A percentile compares a stretch with the other conserved stretches of the same genome.
Conservation (phyloP, 495 filamentous ascomycete genomes). For the Hypoxylon cercidicola region DNA sequence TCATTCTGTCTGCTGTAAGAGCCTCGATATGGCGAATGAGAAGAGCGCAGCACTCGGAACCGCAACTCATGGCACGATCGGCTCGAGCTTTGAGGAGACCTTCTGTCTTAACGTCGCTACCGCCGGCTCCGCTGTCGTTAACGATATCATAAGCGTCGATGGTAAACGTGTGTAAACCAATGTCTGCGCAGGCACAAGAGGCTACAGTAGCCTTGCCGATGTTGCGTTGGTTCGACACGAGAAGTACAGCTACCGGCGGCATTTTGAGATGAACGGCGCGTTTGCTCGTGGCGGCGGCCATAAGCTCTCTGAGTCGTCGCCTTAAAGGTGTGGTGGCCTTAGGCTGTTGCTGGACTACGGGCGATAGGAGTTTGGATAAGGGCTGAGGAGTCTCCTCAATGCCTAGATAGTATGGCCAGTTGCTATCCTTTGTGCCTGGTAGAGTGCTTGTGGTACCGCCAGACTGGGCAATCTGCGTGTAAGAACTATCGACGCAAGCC, state of each 20-base stretch:
- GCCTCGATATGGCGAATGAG: constrained; percentile 90
- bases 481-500: constrained; percentile 81
- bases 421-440: constrained; percentile 75
- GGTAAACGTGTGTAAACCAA: constrained; percentile 88
- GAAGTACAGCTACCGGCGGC: constrained; percentile 85
- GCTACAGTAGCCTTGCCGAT: constrained; percentile 89
- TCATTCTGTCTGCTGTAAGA: constrained; percentile 88
- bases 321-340: constrained; percentile 73
- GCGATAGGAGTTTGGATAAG: constrained; percentile 49
- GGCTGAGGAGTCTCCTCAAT: constrained; percentile 65
- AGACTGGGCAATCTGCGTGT: constrained; percentile 86
- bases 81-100: constrained; percentile 86
- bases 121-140: constrained; percentile 85
- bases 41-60: constrained; percentile 81
- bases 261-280: constrained; percentile 86
- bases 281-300: constrained; percentile 87
- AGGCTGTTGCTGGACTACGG: constrained; percentile 40
- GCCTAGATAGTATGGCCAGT: constrained; percentile 89
- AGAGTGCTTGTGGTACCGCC: constrained; percentile 82
- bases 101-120: constrained; percentile 92
- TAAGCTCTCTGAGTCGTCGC: constrained; percentile 81
- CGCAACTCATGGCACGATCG: constrained; percentile 89
- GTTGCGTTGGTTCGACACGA: constrained; percentile 88
- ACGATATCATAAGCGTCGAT: constrained; percentile 95
- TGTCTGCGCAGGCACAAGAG: constrained; percentile 79